Evolutionary conservation across 1,139 yeast species (phyloP), one percentile per base, ranked within the genome.

Genomic region (Yamadazyma taylorii): DNA sequence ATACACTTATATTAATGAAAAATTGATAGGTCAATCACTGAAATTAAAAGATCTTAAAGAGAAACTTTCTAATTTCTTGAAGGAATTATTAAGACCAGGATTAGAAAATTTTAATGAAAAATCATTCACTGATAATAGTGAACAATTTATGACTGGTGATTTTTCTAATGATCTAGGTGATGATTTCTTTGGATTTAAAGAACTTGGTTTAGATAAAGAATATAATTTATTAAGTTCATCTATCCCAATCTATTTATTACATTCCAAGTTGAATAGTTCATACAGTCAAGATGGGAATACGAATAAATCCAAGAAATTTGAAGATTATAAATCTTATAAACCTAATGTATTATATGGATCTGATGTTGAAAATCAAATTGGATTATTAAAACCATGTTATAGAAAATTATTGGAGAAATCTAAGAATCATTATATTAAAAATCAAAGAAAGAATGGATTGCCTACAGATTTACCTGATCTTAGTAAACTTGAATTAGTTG

Each of bases 121-220:
- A 40, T 85, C 83, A 49, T 92, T 92, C 59, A 81, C 71, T 30
- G 98, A 92, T 54, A 87, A 89, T 52, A 85, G 95, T 56, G 97
- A 92, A 46, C 96, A 90, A 57, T 92, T 90, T 53, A 67, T 90
- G 50, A 86, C 94, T 15, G 99, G 99, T 41, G 97, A 89, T 52
- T 94, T 92, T 56, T 84, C 96, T 1, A 85, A 79, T 52, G 96
- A 89, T 46, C 68, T 92, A 35, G 98, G 98, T 11, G 95, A 85
- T 49, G 99, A 94, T 62, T 92, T 90, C 72, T 94, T 94, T 66
- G 99, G 99, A 0, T 94, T 94, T 67, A 85, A 78, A 53, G 97
- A 90, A 50, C 70, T 94, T 34, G 98, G 98, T 0, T 69, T 94
- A 45, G 98, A 92, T 53, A 86, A 84, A 53, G 99, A 94, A 58